phyloP scores from a whole-genome alignment of 495 filamentous ascomycete species.

The Podospora sp. region DNA sequence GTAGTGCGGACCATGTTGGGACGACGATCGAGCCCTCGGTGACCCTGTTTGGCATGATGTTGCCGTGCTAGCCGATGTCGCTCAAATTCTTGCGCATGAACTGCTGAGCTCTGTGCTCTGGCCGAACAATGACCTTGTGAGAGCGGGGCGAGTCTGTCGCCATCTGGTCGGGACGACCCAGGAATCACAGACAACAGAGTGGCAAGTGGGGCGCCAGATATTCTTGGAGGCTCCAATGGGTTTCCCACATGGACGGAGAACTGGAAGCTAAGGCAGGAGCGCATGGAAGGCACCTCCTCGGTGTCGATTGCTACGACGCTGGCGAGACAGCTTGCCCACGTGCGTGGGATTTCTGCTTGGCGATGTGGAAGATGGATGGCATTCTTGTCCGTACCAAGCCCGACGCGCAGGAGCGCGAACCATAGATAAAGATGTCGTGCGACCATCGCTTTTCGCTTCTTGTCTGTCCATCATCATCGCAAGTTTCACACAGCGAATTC shows the following conservation, averaged over 20 bases:
- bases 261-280: background rate
- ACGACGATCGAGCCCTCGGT: background rate
- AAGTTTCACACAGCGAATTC: background rate
- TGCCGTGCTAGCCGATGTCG: background rate
- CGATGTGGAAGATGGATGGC: background rate
- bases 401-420: background rate
- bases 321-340: background rate
- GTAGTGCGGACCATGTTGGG: background rate
- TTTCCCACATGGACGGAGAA: background rate
- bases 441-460: background rate
- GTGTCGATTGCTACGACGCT: background rate
- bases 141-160: too few species aligned
- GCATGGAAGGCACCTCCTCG: background rate
- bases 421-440: background rate
- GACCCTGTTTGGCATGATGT: background rate
- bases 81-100: too few species aligned
- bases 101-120: too few species aligned
- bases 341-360: background rate
- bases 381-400: background rate
- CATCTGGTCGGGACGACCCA: too few species aligned
- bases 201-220: too few species aligned
- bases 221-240: background rate
- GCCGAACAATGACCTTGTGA: too few species aligned
- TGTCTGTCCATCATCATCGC: background rate
- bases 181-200: too few species aligned